Base-by-base conservation (phyloP, 345 rosid genomes). In the Salix udensis region DNA sequence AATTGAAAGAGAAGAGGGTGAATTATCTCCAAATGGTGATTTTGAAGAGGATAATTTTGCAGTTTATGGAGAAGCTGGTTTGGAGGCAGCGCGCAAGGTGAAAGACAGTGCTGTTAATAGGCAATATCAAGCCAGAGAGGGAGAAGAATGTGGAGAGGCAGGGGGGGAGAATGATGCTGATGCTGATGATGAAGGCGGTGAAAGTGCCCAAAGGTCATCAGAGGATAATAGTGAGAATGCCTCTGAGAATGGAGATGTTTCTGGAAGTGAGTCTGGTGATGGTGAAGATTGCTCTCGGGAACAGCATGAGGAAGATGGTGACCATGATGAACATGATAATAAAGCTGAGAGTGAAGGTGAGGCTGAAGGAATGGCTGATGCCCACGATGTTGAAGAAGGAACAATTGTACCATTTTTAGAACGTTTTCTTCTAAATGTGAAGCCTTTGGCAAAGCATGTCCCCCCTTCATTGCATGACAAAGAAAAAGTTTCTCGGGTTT, bases 1-100 rank as follows among this genome's bases (percentile, higher is more conserved):
- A 88, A 88, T 86, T 74, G 97, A 94, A 83, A 96, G 98, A 85
- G 99, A 96, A 77, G 99, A 96, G 82, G 99, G 99, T 70, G 99
- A 96, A 79, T 86, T 96, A 82, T 96, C 99, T 76, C 99, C 99
- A 66, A 91, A 86, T 79, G 98, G 92, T 58, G 97, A 93, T 78
- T 93, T 88, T 75, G 97, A 92, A 86, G 98, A 92, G 84, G 98
- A 93, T 73, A 89, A 89, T 73, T 93, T 92, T 81, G 93, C 88
- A 31, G 91, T 80, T 81, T 87, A 87, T 88, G 96, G 84, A 72
- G 96, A 87, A 78, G 84, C 81, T 79, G 88, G 85, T 77, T 58
- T 86, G 83, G 94, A 90, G 81, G 85, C 85, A 69, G 75, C 64
- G 28, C 86, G 82, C 76, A 90, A 88, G 82, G 79, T 48, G 62